These are phyloP conservation scores for Rhododendron mucronatum DNA, from an alignment of 148 eudicot species.

Conservation along the genomic window DNA sequence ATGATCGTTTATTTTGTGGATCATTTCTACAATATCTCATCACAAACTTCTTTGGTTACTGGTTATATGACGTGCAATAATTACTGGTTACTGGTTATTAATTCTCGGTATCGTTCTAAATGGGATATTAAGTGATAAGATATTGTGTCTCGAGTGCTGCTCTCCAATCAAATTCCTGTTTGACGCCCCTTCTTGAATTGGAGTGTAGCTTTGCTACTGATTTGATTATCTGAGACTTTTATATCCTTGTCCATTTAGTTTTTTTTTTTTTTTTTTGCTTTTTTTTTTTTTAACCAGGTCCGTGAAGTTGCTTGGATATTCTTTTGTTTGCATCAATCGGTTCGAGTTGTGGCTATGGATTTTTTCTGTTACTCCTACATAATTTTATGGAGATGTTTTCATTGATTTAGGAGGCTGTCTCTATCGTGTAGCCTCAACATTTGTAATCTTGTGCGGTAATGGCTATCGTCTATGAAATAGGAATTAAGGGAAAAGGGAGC, in stretches of 20 bases:
- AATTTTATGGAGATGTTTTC: neutral
- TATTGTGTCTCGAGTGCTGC: neutral
- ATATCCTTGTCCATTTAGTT: neutral
- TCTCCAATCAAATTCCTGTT: neutral
- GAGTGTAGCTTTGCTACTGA: neutral
- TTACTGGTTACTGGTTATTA: too few relatives aligned
- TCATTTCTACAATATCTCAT: neutral
- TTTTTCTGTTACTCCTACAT: too few relatives aligned
- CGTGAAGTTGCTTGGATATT: neutral
- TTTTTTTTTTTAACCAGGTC: too few relatives aligned
- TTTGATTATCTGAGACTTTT: neutral
- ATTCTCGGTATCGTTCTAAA: neutral
- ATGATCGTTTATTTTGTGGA: neutral
- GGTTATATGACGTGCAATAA: neutral
- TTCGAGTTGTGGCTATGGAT: too few relatives aligned
- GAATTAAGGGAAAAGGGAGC: too few relatives aligned
- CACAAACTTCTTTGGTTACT: neutral
- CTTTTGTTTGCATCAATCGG: too few relatives aligned
- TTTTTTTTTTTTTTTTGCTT: too few relatives aligned
- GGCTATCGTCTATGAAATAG: too few relatives aligned
- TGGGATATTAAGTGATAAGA: neutral
- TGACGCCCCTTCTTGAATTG: neutral
- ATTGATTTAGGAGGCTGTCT: neutral
- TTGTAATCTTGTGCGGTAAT: neutral
- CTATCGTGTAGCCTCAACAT: neutral